Base-by-base conservation (phyloP, 1,284 basidiomycete genomes). In the Lignosus rhinocerotis region DNA sequence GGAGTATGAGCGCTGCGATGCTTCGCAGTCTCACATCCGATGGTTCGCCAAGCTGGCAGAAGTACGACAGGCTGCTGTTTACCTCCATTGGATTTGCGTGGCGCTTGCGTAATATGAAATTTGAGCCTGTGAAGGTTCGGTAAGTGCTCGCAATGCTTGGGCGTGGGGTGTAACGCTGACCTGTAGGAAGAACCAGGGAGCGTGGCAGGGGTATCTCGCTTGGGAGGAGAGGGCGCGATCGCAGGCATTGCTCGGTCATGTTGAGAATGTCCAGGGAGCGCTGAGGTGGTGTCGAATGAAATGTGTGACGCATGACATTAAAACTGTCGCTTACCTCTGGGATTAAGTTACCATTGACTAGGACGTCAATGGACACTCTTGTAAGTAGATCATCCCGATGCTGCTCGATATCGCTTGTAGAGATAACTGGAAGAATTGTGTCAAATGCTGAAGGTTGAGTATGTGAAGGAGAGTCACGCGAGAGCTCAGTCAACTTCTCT, bases 1-100 rank as follows among this genome's bases (percentile, higher is more conserved):
- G 70, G 14, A 54, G 65, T 38, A 73, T 59, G 44, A 73, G 64
- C 19, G 53, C 44, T 6, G 67, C 61, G 10, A 62, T 56, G 38
- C 57, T 54, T 9, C 70, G 60, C 17, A 70, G 59, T 6, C 58
- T 51, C 11, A 42, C 52, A 56, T 70, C 65, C 7, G 66, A 45
- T 6, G 61, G 42, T 21, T 67, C 64, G 16, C 71, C 70, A 49
- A 73, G 69, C 48, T 73, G 71, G 48, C 66, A 67, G 59, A 65
- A 69, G 54, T 69, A 70, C 3, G 65, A 64, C 2, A 72, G 55
- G 30, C 66, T 68, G 33, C 64, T 68, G 56, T 72, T 73, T 17
- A 57, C 44, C 56, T 73, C 70, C 42, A 70, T 60, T 5, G 64
- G 47, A 48, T 73, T 67, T 12, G 59, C 56, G 38, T 69, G 68